Base-by-base conservation (phyloP, 2,329 filamentous ascomycete species). In the Thielaviopsis ethacetica region DNA sequence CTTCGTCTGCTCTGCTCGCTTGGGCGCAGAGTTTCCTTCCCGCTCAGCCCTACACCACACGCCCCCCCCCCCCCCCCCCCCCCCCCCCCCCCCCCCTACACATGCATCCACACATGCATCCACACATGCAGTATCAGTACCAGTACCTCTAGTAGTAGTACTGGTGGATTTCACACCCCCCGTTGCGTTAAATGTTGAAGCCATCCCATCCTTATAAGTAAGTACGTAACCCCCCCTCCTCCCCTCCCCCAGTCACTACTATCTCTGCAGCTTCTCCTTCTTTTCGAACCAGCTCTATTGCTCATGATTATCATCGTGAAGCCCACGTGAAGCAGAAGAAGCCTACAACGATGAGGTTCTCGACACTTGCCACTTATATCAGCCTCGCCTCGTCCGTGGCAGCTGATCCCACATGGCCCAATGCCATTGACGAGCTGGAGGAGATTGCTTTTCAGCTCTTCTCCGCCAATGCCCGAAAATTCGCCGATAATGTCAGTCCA, bases 391-490 rank as follows among this genome's bases (percentile, higher is more conserved):
- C 68, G 61, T 57, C 54, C 19, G 66, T 66, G 54, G 62, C 63
- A 53, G 75, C 78, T 24, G 75, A 77, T 63, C 77, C 77, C 34
- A 84, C 80, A 64, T 84, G 81, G 81, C 81, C 81, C 1, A 75
- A 78, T 1, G 65, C 72, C 13, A 74, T 74, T 19, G 81, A 84
- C 64, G 80, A 84, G 66, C 69, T 84, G 61, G 81, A 84, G 67
- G 81, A 83, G 67, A 77, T 83, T 63, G 79, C 84, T 72, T 81
- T 76, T 65, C 77, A 83, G 64, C 76, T 78, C 57, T 70, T 72
- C 38, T 79, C 78, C 2, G 78, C 80, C 65, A 71, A 73, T 53
- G 72, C 75, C 34, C 73, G 79, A 62, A 73, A 76, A 49, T 82
- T 84, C 66, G 75, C 78, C 53, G 74, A 75, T 56, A 74, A 74